These are phyloP conservation scores for Colletotrichum sp. DNA, from an alignment of 2,329 filamentous ascomycete species.

Conservation along the genomic window DNA sequence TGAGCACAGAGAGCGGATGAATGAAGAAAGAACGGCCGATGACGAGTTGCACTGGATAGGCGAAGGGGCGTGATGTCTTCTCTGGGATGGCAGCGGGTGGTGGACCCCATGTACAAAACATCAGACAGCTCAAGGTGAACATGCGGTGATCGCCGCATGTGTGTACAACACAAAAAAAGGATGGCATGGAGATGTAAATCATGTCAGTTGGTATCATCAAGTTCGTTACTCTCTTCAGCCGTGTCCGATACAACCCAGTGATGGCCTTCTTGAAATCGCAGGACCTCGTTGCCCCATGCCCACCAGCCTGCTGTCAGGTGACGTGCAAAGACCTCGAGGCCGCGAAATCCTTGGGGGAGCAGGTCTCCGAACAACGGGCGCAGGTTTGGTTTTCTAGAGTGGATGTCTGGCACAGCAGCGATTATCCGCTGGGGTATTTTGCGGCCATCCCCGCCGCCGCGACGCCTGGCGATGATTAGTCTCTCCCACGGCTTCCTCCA, in stretches of 20 bases:
- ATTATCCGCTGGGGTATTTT: slow-evolving; percentile 58
- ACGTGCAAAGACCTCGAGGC: slow-evolving; percentile 79
- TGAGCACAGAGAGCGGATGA: neutral
- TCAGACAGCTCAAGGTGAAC: neutral
- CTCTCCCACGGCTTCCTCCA: slow-evolving; percentile 83
- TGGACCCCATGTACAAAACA: slow-evolving; percentile 9
- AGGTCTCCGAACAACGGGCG: slow-evolving; percentile 62
- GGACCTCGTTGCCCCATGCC: slow-evolving; percentile 77
- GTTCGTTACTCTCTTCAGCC: neutral
- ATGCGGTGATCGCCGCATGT: slow-evolving; percentile 5
- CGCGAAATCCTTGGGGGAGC: slow-evolving; percentile 56
- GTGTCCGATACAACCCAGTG: slow-evolving; percentile 44
- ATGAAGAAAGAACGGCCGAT: slow-evolving; percentile 27
- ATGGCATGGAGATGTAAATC: slow-evolving; percentile 19
- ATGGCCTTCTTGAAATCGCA: slow-evolving; percentile 69
- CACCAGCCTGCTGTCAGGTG: slow-evolving; percentile 79
- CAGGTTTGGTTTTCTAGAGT: slow-evolving; percentile 80
- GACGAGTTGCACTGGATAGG: slow-evolving; percentile 16
- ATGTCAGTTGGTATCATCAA: slow-evolving; percentile 14
- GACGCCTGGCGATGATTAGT: slow-evolving; percentile 64
- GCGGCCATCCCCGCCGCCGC: slow-evolving; percentile 34
- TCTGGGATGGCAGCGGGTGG: neutral
- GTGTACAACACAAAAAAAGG: slow-evolving; percentile 27
- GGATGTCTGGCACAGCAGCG: slow-evolving; percentile 74
- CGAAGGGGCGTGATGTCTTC: neutral